Evolutionary conservation across 1,284 basidiomycete genomes (phyloP).

Genomic region (Cutaneotrichosporon sp.): DNA sequence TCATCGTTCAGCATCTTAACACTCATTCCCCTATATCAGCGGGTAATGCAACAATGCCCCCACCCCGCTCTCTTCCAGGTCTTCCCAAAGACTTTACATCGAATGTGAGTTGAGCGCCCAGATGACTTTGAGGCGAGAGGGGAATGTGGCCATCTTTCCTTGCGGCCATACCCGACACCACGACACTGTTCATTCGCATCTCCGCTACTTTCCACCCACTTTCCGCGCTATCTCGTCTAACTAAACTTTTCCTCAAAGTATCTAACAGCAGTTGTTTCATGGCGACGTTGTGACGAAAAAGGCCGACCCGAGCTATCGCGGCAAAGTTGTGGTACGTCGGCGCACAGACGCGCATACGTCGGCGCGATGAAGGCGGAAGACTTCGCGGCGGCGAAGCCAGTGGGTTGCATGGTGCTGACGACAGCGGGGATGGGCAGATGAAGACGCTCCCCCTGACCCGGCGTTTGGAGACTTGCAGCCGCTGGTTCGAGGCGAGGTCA

Average conservation of each 20-base stretch:
- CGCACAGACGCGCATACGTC: too few relatives aligned
- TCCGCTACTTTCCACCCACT: neutral
- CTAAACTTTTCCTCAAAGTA: neutral
- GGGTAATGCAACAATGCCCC: slow-evolving; percentile 12
- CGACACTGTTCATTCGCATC: too few relatives aligned
- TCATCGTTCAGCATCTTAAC: neutral
- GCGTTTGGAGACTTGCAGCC: slow-evolving; percentile 64
- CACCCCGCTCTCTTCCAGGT: slow-evolving; percentile 32
- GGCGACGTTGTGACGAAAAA: slow-evolving; percentile 31
- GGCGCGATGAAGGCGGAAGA: too few relatives aligned
- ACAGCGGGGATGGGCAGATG: slow-evolving; percentile 42
- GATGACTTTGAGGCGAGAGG: neutral
- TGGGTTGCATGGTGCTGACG: neutral
- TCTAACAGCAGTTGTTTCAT: slow-evolving; percentile 26
- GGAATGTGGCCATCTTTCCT: neutral
- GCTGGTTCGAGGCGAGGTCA: slow-evolving; percentile 69
- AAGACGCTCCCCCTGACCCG: slow-evolving; percentile 29
- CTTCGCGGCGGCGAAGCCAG: too few relatives aligned
- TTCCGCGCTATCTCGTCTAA: neutral
- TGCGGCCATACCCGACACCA: too few relatives aligned
- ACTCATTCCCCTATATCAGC: too few relatives aligned
- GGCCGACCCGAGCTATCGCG: slow-evolving; percentile 24
- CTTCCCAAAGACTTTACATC: slow-evolving; percentile 38
- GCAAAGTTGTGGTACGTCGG: slow-evolving; percentile 33
- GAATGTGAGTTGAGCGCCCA: slow-evolving; percentile 25